phyloP scores from a whole-genome alignment of 2,329 filamentous ascomycete species.

The Scedosporium apiospermum region DNA sequence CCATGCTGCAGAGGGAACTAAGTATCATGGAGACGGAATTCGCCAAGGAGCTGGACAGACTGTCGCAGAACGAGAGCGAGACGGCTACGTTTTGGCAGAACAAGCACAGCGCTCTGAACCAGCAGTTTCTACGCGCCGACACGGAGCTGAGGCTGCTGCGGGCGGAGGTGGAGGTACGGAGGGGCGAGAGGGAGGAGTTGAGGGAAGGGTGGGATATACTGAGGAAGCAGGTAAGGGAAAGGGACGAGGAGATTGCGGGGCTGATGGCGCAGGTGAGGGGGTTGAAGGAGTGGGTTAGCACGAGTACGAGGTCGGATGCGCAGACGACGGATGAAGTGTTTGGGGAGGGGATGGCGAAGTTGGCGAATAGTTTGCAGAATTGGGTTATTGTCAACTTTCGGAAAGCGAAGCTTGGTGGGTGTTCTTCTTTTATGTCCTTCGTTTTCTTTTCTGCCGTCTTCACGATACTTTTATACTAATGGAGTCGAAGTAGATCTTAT shows the following conservation, averaged over 20 bases:
- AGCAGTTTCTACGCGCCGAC: constrained; percentile 41
- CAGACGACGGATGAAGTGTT: constrained; percentile 59
- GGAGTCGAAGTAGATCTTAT: constrained; percentile 28
- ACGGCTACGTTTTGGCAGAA: constrained; percentile 48
- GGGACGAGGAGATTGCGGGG: constrained; percentile 47
- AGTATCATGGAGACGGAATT: constrained; percentile 44
- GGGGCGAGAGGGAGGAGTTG: constrained; percentile 38
- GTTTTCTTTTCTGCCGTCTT: not conserved
- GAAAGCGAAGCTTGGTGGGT: constrained; percentile 46
- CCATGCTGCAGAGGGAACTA: constrained; percentile 42
- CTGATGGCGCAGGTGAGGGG: constrained; percentile 53
- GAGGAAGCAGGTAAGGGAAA: constrained; percentile 32
- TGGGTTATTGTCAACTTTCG: constrained; percentile 65
- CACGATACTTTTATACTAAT: not conserved
- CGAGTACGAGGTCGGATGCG: constrained; percentile 50
- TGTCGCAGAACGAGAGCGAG: constrained; percentile 45
- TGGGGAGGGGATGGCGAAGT: constrained; percentile 47
- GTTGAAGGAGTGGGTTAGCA: constrained; percentile 64
- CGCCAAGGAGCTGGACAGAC: constrained; percentile 39
- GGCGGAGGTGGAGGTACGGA: constrained; percentile 36
- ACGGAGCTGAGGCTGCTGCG: constrained; percentile 42
- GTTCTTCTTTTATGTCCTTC: not conserved
- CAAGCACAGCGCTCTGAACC: constrained; percentile 42
- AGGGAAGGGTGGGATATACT: constrained; percentile 39
- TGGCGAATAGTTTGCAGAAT: constrained; percentile 62